phyloP scores from a whole-genome alignment of 2,329 filamentous ascomycete genomes.

The Xylaria sp. region DNA sequence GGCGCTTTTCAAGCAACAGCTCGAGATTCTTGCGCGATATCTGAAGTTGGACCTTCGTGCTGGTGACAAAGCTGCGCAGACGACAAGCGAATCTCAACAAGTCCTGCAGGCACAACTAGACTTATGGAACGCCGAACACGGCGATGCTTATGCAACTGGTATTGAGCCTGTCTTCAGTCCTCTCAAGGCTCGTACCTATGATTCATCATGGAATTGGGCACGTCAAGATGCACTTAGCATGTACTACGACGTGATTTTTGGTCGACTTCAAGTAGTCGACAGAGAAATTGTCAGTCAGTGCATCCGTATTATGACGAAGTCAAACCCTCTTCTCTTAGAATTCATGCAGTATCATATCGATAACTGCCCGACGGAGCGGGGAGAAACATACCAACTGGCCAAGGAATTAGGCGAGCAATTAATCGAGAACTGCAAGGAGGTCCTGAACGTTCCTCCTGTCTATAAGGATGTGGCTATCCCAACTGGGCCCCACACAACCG shows the following conservation, averaged over 20 bases:
- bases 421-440: slow-evolving; percentile 97
- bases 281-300: slow-evolving; percentile 98
- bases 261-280: slow-evolving; percentile 89
- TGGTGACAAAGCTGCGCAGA: slow-evolving; percentile 93
- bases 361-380: slow-evolving; percentile 94
- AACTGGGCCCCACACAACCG: slow-evolving; percentile 90
- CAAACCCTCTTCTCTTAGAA: slow-evolving; percentile 92
- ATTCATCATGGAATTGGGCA: slow-evolving; percentile 99
- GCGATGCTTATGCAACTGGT: slow-evolving; percentile 93
- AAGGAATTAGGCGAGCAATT: slow-evolving; percentile 93
- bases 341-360: slow-evolving; percentile 99
- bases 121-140: slow-evolving; percentile 94
- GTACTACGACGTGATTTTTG: slow-evolving; percentile 99
- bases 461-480: slow-evolving; percentile 97
- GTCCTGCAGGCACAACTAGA: slow-evolving; percentile 93
- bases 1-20: slow-evolving; percentile 96
- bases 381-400: slow-evolving; percentile 97
- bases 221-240: slow-evolving; percentile 96
- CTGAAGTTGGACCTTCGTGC: slow-evolving; percentile 96
- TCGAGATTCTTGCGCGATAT: slow-evolving; percentile 94
- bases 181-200: slow-evolving; percentile 94
- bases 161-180: slow-evolving; percentile 95
- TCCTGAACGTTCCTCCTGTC: slow-evolving; percentile 82
- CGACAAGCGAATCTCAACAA: slow-evolving; percentile 85
- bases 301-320: slow-evolving; percentile 99